These are phyloP conservation scores for Lipomyces oligophaga DNA, from an alignment of 805 yeast genomes.

Conservation along the genomic window DNA sequence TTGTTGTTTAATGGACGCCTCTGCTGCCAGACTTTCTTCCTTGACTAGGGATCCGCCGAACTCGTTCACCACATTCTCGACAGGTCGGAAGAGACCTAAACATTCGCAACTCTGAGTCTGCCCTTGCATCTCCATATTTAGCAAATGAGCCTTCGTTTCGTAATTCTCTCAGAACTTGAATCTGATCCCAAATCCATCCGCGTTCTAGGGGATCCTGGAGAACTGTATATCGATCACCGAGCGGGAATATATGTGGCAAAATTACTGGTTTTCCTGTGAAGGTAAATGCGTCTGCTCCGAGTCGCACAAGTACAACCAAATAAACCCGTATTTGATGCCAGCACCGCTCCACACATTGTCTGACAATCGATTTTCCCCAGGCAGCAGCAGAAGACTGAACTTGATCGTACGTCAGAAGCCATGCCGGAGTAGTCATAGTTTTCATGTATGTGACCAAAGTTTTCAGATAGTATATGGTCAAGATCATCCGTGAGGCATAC, in stretches of 20 bases:
- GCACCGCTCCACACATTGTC: not conserved
- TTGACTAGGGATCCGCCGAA: not conserved
- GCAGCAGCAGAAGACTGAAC: not conserved
- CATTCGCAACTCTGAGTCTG: slow-evolving; percentile 1
- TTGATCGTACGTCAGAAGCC: not conserved
- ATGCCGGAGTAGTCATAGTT: slow-evolving; percentile 1
- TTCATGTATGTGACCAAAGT: slow-evolving; percentile 9
- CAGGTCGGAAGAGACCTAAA: slow-evolving; percentile 3
- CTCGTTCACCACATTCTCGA: slow-evolving; percentile 7
- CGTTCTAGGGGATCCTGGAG: slow-evolving; percentile 5
- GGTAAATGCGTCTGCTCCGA: not conserved
- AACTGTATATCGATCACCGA: slow-evolving; percentile 1
- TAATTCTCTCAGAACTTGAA: not conserved
- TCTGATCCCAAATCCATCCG: slow-evolving; percentile 12
- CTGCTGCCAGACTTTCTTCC: too few relatives aligned
- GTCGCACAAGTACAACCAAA: not conserved
- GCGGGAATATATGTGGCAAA: slow-evolving; percentile 1
- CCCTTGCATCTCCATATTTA: not conserved
- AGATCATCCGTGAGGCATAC: slow-evolving; percentile 13
- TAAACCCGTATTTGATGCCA: not conserved
- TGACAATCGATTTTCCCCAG: not conserved
- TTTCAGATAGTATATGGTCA: slow-evolving; percentile 1
- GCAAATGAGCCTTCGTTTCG: not conserved
- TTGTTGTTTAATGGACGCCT: not conserved
- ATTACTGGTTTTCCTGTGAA: slow-evolving; percentile 1